Evolutionary conservation across 2,329 filamentous ascomycete species (phyloP).

Genomic region (Pseudogymnoascus sp.): DNA sequence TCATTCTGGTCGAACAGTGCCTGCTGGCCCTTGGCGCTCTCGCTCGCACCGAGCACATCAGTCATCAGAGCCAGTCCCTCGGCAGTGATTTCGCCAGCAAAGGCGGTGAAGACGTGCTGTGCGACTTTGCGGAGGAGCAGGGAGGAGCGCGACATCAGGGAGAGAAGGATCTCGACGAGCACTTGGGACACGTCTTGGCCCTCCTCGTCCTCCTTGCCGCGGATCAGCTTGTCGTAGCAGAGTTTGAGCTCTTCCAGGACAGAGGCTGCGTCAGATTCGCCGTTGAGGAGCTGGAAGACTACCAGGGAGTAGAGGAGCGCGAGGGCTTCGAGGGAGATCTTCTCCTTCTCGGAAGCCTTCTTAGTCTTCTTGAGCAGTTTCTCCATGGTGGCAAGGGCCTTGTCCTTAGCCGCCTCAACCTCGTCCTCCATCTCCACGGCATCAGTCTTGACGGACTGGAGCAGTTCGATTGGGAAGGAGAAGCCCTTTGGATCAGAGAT

Average conservation of each 20-base stretch:
- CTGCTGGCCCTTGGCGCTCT: conserved; percentile 75
- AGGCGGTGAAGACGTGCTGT: conserved; percentile 78
- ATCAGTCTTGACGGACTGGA: conserved; percentile 21
- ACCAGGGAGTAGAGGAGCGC: conserved; percentile 76
- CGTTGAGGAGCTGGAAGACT: conserved; percentile 82
- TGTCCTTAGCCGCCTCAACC: conserved; percentile 43
- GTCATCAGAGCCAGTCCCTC: conserved; percentile 59
- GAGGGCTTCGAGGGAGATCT: conserved; percentile 48
- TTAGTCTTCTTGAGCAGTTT: conserved; percentile 41
- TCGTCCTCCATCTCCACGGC: conserved; percentile 48
- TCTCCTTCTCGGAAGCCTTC: conserved; percentile 26
- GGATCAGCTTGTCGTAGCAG: conserved; percentile 57
- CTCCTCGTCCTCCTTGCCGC: conserved; percentile 41
- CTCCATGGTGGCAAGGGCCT: conserved; percentile 44
- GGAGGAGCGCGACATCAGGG: conserved; percentile 79
- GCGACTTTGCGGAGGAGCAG: conserved; percentile 78
- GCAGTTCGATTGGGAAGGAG: conserved; percentile 30
- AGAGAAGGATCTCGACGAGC: conserved; percentile 81
- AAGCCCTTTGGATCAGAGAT: conserved; percentile 46
- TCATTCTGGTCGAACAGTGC: conserved; percentile 72
- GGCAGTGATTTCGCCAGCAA: conserved; percentile 64
- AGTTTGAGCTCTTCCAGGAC: conserved; percentile 74
- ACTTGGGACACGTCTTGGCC: conserved; percentile 55
- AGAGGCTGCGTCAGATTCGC: conserved; percentile 75
- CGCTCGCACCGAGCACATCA: conserved; percentile 67